Evolutionary conservation across 2,329 filamentous ascomycete genomes (phyloP).

Genomic region (Cordyceps cateniannulata): DNA sequence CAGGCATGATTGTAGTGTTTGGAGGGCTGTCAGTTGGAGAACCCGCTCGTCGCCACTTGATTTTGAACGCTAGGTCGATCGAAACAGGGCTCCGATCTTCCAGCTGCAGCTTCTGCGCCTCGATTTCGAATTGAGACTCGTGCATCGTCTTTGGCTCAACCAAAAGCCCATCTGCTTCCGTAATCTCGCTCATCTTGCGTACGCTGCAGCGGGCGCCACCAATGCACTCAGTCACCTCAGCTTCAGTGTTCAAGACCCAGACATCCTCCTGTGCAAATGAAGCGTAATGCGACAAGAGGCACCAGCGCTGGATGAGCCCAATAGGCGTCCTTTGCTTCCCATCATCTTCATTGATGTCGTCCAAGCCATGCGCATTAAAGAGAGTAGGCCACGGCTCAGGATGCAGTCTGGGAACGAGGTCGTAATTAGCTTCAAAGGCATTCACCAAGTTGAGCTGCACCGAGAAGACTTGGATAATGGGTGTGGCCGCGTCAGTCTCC

Average conservation of each 20-base stretch:
- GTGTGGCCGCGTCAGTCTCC: constrained; percentile 70
- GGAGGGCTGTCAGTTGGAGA: constrained; percentile 24
- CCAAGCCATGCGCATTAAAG: constrained; percentile 57
- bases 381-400: constrained; percentile 78
- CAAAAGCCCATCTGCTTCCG: constrained; percentile 36
- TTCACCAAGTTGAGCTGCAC: constrained; percentile 67
- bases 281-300: constrained; percentile 62
- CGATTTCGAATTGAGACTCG: constrained; percentile 65
- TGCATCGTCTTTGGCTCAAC: constrained; percentile 63
- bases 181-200: constrained; percentile 28
- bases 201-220: constrained; percentile 56
- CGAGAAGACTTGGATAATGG: constrained; percentile 66
- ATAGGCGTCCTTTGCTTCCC: constrained; percentile 25
- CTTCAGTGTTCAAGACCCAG: constrained; percentile 53
- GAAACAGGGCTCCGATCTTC: constrained; percentile 75
- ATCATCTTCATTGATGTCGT: constrained; percentile 27
- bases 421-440: constrained; percentile 89
- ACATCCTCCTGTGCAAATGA: constrained; percentile 74
- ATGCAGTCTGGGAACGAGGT: constrained; percentile 74
- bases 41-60: constrained; percentile 65
- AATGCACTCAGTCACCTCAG: constrained; percentile 53
- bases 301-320: constrained; percentile 78
- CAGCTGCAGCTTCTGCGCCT: constrained; percentile 67
- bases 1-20: constrained; percentile 63
- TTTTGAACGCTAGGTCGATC: constrained; percentile 66